These are phyloP conservation scores for Truncatella angustata DNA, from an alignment of 2,329 filamentous ascomycete genomes.

Conservation along the genomic window DNA sequence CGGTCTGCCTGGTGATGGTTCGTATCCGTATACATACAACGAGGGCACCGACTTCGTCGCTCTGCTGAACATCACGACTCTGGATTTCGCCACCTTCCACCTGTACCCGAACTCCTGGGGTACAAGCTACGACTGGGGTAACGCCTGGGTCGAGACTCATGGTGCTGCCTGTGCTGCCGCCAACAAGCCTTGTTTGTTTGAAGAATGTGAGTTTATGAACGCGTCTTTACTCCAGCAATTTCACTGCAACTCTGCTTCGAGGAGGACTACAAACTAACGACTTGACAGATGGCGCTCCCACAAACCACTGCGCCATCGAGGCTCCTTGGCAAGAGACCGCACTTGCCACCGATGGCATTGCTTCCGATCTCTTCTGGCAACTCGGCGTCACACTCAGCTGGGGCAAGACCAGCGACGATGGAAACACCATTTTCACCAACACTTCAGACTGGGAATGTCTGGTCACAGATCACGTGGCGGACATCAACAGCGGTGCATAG, in stretches of 20 bases:
- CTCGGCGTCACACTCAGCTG: slow-evolving; percentile 32
- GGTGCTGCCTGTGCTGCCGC: slow-evolving; percentile 36
- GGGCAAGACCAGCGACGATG: slow-evolving; percentile 41
- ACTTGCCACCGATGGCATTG: slow-evolving; percentile 23
- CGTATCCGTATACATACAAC: slow-evolving; percentile 48
- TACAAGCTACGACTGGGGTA: slow-evolving; percentile 29
- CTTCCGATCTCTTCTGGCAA: slow-evolving; percentile 31
- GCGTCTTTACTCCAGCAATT: too few species aligned
- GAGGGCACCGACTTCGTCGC: slow-evolving; percentile 53
- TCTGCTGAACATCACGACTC: slow-evolving; percentile 47
- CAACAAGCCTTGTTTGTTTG: slow-evolving; percentile 38
- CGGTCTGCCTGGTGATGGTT: slow-evolving; percentile 45
- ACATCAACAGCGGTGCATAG: slow-evolving; percentile 21
- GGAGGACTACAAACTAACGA: not conserved
- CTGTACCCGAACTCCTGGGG: slow-evolving; percentile 36
- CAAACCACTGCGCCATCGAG: slow-evolving; percentile 28
- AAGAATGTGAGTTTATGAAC: slow-evolving; percentile 38
- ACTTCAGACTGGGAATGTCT: slow-evolving; percentile 41
- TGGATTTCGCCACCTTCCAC: slow-evolving; percentile 51
- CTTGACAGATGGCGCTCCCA: slow-evolving; percentile 22
- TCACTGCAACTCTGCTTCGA: too few species aligned
- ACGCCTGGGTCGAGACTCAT: slow-evolving; percentile 35
- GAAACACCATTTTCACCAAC: slow-evolving; percentile 43
- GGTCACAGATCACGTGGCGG: slow-evolving; percentile 41
- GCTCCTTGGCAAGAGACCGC: slow-evolving; percentile 27